Base-by-base conservation (phyloP, 176 grass and related monocot species). In the Bonia amplexicaulis region DNA sequence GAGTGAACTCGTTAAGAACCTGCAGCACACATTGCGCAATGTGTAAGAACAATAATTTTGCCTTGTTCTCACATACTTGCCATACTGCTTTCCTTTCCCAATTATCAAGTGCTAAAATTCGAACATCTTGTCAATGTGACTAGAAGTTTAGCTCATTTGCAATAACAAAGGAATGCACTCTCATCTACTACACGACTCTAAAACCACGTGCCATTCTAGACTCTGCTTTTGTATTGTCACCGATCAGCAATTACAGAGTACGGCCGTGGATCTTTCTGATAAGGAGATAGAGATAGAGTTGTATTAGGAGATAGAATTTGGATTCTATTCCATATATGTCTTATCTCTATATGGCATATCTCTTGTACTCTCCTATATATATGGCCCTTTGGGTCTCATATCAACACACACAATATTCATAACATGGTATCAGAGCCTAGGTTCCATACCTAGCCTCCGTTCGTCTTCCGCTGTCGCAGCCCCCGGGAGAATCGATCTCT, bases 1-100 rank as follows among this genome's bases (percentile, higher is more conserved):
- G 87, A 0, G 91, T 95, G 76, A 93, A 93, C 69, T 93, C 93
- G 83, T 88, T 91, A 17, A 98, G 81, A 62, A 93, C 93, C 96
- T 95, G 53, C 65, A 82, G 0, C 14, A 33, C 26, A 73, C 3
- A 49, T 44, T 14, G 8, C 23, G 57, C 1, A 23, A 58, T 29
- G 10, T 11, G 22, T 44, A 31, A 31, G 44, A 45, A 6, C 12
- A 39, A 26, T 25, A 16, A 16, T 67, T 66, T 37, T 15, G 2
- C n/a, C 33, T 0, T 39, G 35, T 40, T 68, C 6, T 40, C 16
- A 65, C 26, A 16, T 31, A 3, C 6, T 29, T 29, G 7, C 0
- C 55, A n/a, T 58, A n/a, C 2, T 29, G 26, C 26, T 65, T 65
- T 33, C 31, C 0, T 14, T 33, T 65, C 27, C 6, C 6, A 33